Percentiles rank a stretch among this genome's conserved stretches.
These are phyloP conservation scores for Cyclostephanos tholiformis DNA, from an alignment of 108 stramenopile species.

Conservation along the genomic window DNA sequence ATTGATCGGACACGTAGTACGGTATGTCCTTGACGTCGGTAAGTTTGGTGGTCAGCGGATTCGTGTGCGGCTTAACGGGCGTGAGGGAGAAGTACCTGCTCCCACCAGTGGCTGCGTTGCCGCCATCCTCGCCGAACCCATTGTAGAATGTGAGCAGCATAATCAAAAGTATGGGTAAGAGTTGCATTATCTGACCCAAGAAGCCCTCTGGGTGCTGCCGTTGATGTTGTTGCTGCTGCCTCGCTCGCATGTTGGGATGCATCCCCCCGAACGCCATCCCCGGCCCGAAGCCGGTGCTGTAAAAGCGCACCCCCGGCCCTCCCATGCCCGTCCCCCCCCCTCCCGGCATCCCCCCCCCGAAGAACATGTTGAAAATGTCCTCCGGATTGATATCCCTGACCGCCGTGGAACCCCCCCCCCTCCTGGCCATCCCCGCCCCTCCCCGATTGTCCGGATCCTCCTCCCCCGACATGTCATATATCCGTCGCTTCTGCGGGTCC, in stretches of 20 bases:
- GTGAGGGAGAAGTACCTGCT: conserved; percentile 83
- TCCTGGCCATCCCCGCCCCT: conserved; percentile 61
- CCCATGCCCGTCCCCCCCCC: conserved; percentile 48
- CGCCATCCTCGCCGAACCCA: conserved; percentile 30
- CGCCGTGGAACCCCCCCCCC: conserved; percentile 33
- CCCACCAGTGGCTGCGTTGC: conserved; percentile 49
- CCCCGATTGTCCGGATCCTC: conserved; percentile 92
- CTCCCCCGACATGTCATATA: conserved; percentile 90
- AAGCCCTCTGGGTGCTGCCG: conserved; percentile 40
- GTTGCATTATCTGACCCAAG: conserved; percentile 53
- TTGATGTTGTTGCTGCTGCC: conserved; percentile 56
- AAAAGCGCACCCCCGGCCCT: conserved; percentile 48
- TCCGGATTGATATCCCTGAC: conserved; percentile 87
- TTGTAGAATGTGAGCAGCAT: conserved; percentile 73
- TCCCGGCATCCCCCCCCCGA: conserved; percentile 82
- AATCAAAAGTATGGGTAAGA: conserved; percentile 79
- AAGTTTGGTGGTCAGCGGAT: conserved; percentile 71
- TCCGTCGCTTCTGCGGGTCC: conserved; percentile 83
- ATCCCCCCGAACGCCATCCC: conserved; percentile 60
- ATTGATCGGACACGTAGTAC: conserved; percentile 83
- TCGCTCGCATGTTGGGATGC: conserved; percentile 45
- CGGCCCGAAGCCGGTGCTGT: conserved; percentile 52
- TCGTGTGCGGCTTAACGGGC: conserved; percentile 63
- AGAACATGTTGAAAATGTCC: conserved; percentile 98
- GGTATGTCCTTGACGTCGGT: conserved; percentile 86